phyloP scores from a whole-genome alignment of 371 early-diverging fungal species.

The Mycotypha africana region DNA sequence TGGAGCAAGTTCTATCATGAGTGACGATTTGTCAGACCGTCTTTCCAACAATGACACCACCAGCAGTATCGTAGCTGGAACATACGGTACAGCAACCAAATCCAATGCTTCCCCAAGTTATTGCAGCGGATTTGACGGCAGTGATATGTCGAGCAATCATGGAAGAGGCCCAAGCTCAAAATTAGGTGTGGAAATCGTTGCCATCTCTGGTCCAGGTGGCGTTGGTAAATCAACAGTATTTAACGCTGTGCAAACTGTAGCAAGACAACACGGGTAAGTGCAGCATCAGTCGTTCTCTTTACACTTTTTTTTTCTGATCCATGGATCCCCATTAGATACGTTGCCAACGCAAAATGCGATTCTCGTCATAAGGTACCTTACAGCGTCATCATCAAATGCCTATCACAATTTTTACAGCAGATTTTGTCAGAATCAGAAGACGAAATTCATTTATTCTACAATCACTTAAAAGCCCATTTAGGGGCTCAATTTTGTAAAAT shows the following conservation, averaged over 20 bases:
- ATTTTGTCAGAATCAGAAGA: conserved; percentile 38
- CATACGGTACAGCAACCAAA: conserved; percentile 6
- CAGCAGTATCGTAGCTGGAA: background rate
- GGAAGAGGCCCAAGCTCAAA: conserved; percentile 7
- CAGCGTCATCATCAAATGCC: conserved; percentile 26
- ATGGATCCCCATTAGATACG: too few species aligned
- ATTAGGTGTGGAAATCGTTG: conserved; percentile 24
- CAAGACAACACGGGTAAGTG: conserved; percentile 35
- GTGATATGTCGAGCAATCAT: conserved; percentile 24
- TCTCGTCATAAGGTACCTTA: conserved; percentile 34
- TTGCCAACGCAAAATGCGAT: conserved; percentile 37
- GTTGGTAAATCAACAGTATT: conserved; percentile 41
- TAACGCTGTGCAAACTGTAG: conserved; percentile 29
- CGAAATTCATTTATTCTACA: conserved; percentile 29
- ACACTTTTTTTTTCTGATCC: too few species aligned
- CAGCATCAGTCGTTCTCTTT: too few species aligned
- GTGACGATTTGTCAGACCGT: conserved; percentile 8
- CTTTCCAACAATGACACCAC: conserved; percentile 8
- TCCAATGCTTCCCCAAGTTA: conserved; percentile 32
- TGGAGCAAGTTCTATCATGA: too few species aligned
- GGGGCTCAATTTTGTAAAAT: conserved; percentile 35
- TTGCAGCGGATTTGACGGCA: conserved; percentile 22
- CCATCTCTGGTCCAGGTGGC: conserved; percentile 37
- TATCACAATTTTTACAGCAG: conserved; percentile 40
- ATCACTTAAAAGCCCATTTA: conserved; percentile 23